Evolutionary conservation across 2,329 filamentous ascomycete genomes (phyloP).

Genomic region (Fusarium foetens): DNA sequence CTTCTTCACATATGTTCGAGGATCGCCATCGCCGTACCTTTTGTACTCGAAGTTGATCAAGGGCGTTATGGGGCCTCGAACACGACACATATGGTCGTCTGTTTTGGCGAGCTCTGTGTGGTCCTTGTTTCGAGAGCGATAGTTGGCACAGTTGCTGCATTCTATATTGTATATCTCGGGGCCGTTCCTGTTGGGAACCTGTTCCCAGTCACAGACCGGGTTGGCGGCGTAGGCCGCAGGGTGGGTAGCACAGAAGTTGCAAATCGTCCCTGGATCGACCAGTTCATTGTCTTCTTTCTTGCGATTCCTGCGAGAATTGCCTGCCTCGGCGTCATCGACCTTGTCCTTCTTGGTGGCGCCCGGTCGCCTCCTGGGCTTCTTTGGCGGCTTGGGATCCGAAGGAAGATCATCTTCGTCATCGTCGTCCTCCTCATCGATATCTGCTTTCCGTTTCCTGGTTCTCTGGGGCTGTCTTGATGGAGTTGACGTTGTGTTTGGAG

Average conservation of each 20-base stretch:
- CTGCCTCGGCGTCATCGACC: neutral
- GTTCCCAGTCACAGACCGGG: conserved; percentile 2
- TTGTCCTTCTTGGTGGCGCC: neutral
- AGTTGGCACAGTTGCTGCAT: conserved; percentile 35
- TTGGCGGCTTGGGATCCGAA: neutral
- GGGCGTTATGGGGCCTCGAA: neutral
- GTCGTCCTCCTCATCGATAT: neutral
- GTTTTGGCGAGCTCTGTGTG: neutral
- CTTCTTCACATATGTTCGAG: neutral
- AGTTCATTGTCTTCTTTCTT: neutral
- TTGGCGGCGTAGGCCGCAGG: neutral
- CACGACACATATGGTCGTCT: conserved; percentile 8
- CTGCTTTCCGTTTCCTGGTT: neutral
- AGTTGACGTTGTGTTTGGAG: neutral
- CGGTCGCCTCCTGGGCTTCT: neutral
- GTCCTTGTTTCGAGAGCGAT: conserved; percentile 11
- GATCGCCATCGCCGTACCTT: conserved; percentile 23
- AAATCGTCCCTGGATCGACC: neutral
- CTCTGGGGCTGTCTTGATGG: neutral
- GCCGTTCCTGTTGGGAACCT: neutral
- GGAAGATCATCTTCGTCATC: neutral
- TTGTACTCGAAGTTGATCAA: conserved; percentile 8
- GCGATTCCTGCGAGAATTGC: neutral
- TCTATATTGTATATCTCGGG: neutral
- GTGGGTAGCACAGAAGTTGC: conserved; percentile 29